A percentile compares a stretch with the other conserved stretches of the same genome.
phyloP scores from a whole-genome alignment of 2,329 filamentous ascomycete species.

The Cladophialophora chaetospira region DNA sequence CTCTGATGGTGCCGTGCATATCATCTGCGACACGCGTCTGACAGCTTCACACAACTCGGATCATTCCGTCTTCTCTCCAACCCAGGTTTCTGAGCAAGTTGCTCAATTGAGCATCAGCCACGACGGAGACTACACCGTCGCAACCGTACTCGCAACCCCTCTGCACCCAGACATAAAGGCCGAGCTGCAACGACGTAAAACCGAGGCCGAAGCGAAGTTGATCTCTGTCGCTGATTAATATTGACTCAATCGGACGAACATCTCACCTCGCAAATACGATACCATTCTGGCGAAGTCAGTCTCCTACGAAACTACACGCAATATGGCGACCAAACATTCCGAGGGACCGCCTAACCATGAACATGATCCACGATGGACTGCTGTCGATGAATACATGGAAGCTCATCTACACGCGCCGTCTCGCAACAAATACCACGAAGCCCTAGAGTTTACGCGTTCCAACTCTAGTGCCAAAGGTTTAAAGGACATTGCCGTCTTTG shows the following conservation, averaged over 20 bases:
- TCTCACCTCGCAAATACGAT: background rate
- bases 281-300: background rate
- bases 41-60: background rate
- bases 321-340: conserved; percentile 1
- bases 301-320: background rate
- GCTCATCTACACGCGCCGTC: conserved; percentile 26
- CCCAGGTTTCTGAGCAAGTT: conserved; percentile 49
- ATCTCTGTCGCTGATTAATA: background rate
- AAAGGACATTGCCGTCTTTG: conserved; percentile 42
- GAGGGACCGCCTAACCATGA: background rate
- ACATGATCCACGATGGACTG: conserved; percentile 23
- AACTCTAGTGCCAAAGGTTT: conserved; percentile 41
- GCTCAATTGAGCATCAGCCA: conserved; percentile 82
- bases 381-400: conserved; percentile 23
- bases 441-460: conserved; percentile 37
- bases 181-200: conserved; percentile 15
- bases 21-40: conserved; percentile 32
- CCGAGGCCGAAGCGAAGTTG: conserved; percentile 19
- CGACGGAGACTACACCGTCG: conserved; percentile 75
- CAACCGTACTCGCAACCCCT: conserved; percentile 44
- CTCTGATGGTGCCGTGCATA: conserved; percentile 16
- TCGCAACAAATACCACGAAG: conserved; percentile 32
- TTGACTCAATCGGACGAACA: background rate
- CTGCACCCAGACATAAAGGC: conserved; percentile 28
- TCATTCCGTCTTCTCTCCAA: conserved; percentile 21